Evolutionary conservation across 2,329 filamentous ascomycete species (phyloP).

Genomic region (Delphinella strobiligena): DNA sequence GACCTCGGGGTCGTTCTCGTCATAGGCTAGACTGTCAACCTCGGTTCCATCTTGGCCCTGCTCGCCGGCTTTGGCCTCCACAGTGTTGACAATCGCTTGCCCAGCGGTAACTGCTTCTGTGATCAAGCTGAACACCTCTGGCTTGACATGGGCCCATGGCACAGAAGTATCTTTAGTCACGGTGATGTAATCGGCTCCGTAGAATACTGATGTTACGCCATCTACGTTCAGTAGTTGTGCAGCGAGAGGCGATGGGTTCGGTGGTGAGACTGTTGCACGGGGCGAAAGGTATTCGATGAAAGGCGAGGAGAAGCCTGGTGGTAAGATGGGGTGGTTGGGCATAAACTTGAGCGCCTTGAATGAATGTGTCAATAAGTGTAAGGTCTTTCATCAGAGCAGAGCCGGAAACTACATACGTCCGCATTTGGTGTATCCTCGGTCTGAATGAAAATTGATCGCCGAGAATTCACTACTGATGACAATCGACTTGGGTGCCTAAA

Average conservation of each 20-base stretch:
- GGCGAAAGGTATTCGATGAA: slow-evolving; percentile 90
- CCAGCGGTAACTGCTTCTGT: slow-evolving; percentile 83
- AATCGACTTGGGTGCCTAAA: too few relatives aligned
- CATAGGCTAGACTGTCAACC: slow-evolving; percentile 65
- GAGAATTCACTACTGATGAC: not conserved
- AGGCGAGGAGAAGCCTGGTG: slow-evolving; percentile 56
- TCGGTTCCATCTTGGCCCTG: slow-evolving; percentile 33
- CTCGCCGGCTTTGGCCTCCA: slow-evolving; percentile 45
- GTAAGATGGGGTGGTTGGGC: slow-evolving; percentile 77
- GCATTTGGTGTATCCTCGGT: slow-evolving; percentile 88
- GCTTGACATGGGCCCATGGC: slow-evolving; percentile 89
- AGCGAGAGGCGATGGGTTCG: slow-evolving; percentile 82
- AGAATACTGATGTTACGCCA: slow-evolving; percentile 89
- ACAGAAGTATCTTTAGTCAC: slow-evolving; percentile 81
- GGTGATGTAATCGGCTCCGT: slow-evolving; percentile 91
- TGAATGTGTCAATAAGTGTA: too few relatives aligned
- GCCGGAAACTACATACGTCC: slow-evolving; percentile 45
- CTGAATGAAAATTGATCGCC: slow-evolving; percentile 89
- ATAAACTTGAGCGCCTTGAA: too few relatives aligned
- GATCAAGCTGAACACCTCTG: slow-evolving; percentile 89
- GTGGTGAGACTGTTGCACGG: slow-evolving; percentile 75
- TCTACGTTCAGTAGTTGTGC: slow-evolving; percentile 86
- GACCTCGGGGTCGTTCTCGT: slow-evolving; percentile 86
- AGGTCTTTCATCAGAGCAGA: too few relatives aligned
- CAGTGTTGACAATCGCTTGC: slow-evolving; percentile 63